These are phyloP conservation scores for Trichophyton equinum DNA, from an alignment of 2,329 filamentous ascomycete species.

Conservation along the genomic window DNA sequence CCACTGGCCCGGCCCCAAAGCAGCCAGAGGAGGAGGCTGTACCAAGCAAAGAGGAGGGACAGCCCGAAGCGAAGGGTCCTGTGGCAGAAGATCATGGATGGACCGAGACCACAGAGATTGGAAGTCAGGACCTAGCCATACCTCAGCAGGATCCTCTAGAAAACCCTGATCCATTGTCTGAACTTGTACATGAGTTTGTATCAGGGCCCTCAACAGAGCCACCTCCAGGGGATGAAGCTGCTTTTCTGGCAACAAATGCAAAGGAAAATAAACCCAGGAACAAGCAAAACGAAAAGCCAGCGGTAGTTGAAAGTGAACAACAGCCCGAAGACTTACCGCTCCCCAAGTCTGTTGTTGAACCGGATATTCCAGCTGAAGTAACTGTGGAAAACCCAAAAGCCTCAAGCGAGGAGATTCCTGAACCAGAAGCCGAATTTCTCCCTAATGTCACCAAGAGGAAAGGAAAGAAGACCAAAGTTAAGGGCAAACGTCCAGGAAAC, in stretches of 20 bases:
- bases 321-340: background rate
- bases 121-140: background rate
- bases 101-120: background rate
- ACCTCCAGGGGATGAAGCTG: background rate
- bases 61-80: constrained; percentile 1
- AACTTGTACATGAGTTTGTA: background rate
- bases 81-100: background rate
- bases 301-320: background rate
- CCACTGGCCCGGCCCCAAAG: background rate
- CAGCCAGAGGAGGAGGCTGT: background rate
- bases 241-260: background rate
- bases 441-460: background rate
- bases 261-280: background rate
- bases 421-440: background rate
- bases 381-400: background rate
- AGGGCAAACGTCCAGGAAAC: background rate
- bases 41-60: constrained; percentile 1
- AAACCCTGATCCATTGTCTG: background rate
- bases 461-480: background rate
- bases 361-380: background rate
- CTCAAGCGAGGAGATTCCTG: background rate
- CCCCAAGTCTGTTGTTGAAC: background rate
- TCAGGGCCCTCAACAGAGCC: background rate
- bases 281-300: background rate
- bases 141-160: background rate